Conservation (phyloP, 2,329 filamentous ascomycete species). For the Fusarium hostae region DNA sequence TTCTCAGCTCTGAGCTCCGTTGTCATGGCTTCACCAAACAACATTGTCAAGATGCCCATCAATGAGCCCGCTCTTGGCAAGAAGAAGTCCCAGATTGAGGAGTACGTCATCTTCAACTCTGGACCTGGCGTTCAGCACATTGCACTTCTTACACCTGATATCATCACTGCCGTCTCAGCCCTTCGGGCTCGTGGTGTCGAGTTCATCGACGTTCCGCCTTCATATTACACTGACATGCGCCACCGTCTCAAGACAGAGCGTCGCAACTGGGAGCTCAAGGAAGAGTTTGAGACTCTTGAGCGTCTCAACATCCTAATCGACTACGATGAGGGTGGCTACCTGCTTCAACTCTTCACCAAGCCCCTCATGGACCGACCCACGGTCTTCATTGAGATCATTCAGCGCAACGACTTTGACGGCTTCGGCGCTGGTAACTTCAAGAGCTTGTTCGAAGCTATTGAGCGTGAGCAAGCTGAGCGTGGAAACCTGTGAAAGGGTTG, state of each 20-base stretch:
- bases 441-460: constrained; percentile 93
- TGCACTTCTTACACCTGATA: constrained; percentile 83
- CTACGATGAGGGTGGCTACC: constrained; percentile 91
- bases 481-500: constrained; percentile 75
- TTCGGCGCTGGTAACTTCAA: constrained; percentile 98
- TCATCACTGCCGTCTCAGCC: constrained; percentile 79
- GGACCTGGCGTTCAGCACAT: constrained; percentile 95
- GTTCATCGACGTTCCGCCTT: constrained; percentile 89
- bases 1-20: constrained; percentile 89
- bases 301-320: constrained; percentile 89
- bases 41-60: constrained; percentile 96
- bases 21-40: constrained; percentile 88
- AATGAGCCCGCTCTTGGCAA: constrained; percentile 93
- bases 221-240: constrained; percentile 85
- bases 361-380: constrained; percentile 94
- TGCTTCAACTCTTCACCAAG: constrained; percentile 82
- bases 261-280: constrained; percentile 72
- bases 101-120: constrained; percentile 90
- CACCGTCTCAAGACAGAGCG: constrained; percentile 74
- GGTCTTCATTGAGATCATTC: constrained; percentile 96
- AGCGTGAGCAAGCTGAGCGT: constrained; percentile 87
- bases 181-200: constrained; percentile 89
- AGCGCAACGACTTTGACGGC: constrained; percentile 88
- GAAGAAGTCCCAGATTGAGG: constrained; percentile 93
- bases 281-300: constrained; percentile 82